Evolutionary conservation across 106 monocot species (phyloP).

Genomic region (Iris macrosiphon): DNA sequence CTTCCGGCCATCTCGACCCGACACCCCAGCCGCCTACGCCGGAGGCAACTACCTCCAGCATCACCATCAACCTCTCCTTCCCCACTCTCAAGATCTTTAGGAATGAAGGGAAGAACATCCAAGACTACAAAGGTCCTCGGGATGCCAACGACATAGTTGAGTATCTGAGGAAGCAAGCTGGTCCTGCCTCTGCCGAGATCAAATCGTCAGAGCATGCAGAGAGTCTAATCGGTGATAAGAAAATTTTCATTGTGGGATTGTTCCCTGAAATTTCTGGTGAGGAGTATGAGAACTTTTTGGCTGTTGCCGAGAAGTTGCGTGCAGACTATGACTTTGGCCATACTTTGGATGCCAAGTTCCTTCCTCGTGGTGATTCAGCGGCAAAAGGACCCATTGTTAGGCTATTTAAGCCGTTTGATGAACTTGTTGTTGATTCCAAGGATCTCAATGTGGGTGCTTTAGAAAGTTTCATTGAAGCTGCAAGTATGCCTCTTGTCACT

Average conservation of each 20-base stretch:
- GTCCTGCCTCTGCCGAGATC: slow-evolving; percentile 75
- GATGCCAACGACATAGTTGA: slow-evolving; percentile 91
- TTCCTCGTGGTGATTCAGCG: slow-evolving; percentile 64
- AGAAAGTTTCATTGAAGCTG: slow-evolving; percentile 65
- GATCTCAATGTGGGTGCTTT: slow-evolving; percentile 67
- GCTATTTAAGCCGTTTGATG: slow-evolving; percentile 92
- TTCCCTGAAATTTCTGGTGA: slow-evolving; percentile 68
- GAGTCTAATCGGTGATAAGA: slow-evolving; percentile 43
- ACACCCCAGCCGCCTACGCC: too few species aligned
- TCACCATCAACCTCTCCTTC: too few species aligned
- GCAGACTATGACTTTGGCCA: slow-evolving; percentile 86
- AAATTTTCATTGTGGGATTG: slow-evolving; percentile 71
- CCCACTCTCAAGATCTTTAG: slow-evolving; percentile 89
- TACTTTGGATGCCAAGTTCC: slow-evolving; percentile 68
- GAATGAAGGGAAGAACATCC: slow-evolving; percentile 57
- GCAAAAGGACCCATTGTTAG: slow-evolving; percentile 52
- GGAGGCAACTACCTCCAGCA: too few species aligned
- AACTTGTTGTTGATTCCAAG: slow-evolving; percentile 72
- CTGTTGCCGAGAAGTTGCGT: slow-evolving; percentile 72
- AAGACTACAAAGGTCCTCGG: slow-evolving; percentile 91
- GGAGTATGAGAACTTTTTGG: slow-evolving; percentile 62
- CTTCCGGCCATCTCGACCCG: too few species aligned
- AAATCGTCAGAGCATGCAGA: slow-evolving; percentile 61
- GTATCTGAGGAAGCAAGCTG: slow-evolving; percentile 78
- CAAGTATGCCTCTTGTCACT: slow-evolving; percentile 57